phyloP scores from a whole-genome alignment of 306 rosid species.

The Prunus campanulata region DNA sequence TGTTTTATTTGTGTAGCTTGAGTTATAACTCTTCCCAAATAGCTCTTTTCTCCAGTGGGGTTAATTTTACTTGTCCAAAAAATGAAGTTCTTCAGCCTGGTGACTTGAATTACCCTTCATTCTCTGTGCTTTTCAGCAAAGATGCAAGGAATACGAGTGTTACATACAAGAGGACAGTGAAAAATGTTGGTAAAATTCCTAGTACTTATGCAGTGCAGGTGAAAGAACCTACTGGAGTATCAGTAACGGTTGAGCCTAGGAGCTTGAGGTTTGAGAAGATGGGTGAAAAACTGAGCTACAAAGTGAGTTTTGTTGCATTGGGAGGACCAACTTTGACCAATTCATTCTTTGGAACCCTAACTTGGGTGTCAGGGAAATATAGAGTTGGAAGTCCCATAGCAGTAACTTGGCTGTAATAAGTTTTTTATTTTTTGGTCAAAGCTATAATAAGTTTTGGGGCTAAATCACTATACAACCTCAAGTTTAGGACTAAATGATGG shows the following conservation, averaged over 20 bases:
- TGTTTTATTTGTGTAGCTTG: conserved; percentile 53
- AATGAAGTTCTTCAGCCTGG: conserved; percentile 30
- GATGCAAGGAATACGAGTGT: conserved; percentile 22
- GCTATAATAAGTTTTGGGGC: not conserved
- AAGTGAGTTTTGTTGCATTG: conserved; percentile 38
- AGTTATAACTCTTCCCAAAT: conserved; percentile 56
- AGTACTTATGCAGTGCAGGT: conserved; percentile 51
- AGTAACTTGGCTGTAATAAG: conserved; percentile 40
- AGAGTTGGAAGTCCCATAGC: conserved; percentile 68
- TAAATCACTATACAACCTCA: not conserved
- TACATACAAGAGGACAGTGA: conserved; percentile 53
- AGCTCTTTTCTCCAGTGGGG: conserved; percentile 37
- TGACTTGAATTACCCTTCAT: conserved; percentile 73
- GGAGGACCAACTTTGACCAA: conserved; percentile 19
- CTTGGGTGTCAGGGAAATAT: conserved; percentile 45
- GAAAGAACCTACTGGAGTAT: conserved; percentile 46
- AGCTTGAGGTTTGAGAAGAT: conserved; percentile 35
- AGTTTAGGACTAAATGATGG: not conserved
- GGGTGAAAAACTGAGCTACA: conserved; percentile 55
- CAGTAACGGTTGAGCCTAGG: conserved; percentile 43
- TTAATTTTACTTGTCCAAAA: conserved; percentile 33
- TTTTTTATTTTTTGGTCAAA: too few relatives aligned
- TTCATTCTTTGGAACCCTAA: conserved; percentile 54
- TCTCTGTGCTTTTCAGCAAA: conserved; percentile 39
- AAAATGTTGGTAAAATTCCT: conserved; percentile 50